Evolutionary conservation across 1,139 yeast species (phyloP), one percentile per base, ranked within the genome.

Genomic region (Arxiozyma heterogenica): DNA sequence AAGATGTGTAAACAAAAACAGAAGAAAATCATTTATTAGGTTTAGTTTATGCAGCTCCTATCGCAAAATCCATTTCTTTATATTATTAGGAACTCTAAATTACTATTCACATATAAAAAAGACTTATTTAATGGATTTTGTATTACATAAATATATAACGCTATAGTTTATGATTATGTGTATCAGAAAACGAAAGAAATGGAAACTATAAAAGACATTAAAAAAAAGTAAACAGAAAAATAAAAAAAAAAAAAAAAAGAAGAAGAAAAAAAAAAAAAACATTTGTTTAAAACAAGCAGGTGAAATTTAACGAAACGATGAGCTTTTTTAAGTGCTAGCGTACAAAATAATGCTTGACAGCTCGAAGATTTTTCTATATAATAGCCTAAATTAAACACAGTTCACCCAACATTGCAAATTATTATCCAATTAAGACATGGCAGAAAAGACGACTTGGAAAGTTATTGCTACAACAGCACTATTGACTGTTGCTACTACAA

Each of bases 1-100:
- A 71, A 52, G 74, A 71, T 51, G 70, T 71, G 9, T 70, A 60
- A 49, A 43, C 9, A 15, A n/a, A 23, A 6, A n/a, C 30, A 25
- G 8, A 44, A 17, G 7, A 25, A 25, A 25, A 25, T 25, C 6
- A 23, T 44, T 22, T 12, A 22, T 22, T 23, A 22, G 9, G n/a
- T 43, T 43, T 43, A 12, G 21, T 11, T 42, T 15, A 22, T 22
- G 22, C 27, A 4, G 5, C 23, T 17, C 3, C 15, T 21, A 20
- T 42, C 25, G 25, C 47, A 25, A n/a, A 17, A 44, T 11, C 47
- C 11, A 34, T 15, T 15, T 15, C n/a, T 8, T 34, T 15, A 6
- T 34, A 34, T 12, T 15, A 12, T n/a, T 15, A 11, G 3, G 8
- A 12, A 34, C n/a, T 34, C 39, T 4, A 4, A 3, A 8, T 34